Evolutionary conservation across 1,284 basidiomycete genomes (phyloP), one percentile per base, ranked within the genome.

Genomic region (Dichomitus squalens): DNA sequence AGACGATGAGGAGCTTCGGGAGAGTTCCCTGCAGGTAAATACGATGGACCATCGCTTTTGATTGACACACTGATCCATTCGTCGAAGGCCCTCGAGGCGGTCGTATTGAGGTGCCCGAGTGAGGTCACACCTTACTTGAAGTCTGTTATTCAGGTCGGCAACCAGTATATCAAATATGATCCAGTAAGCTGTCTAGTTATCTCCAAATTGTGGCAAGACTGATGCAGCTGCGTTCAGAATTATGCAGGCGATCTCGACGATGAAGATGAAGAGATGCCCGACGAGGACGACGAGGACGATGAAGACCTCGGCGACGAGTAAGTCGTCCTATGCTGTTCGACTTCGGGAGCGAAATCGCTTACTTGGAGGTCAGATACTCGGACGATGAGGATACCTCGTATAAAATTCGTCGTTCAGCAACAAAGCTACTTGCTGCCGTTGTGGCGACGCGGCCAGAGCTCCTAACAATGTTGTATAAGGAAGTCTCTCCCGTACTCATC

Each of bases 311-410:
- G 92, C 63, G 92, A 93, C 64, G 87, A 91, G 85, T 87, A 67
- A 65, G 80, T 73, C 12, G 16, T 4, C 11, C 9, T 23, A 29
- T 6, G 53, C 12, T 38, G 11, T 8, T 18, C 6, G 25, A 7
- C 25, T 20, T 34, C 18, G 43, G 5, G 36, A 31, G 27, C 4
- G 9, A 21, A 47, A 2, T 47, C 3, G 48, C 11, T 33, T 23
- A 14, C 33, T 14, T 35, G 25, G 34, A 51, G 53, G 16, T 52
- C 61, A 94, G 92, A 63, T 98, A 98, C 72, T 95, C 94, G 7
- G 96, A 99, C 67, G 96, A 99, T 64, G 97, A 99, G 70, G 97
- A 99, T 70, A 91, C 93, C n/a, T 98, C 96, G 0, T 99, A 98
- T 85, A 98, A 98, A 76, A 95, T 98, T 59, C 88, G 97, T 59